Conservation (phyloP, 768 basidiomycete species). For the Boletus barrowsii region DNA sequence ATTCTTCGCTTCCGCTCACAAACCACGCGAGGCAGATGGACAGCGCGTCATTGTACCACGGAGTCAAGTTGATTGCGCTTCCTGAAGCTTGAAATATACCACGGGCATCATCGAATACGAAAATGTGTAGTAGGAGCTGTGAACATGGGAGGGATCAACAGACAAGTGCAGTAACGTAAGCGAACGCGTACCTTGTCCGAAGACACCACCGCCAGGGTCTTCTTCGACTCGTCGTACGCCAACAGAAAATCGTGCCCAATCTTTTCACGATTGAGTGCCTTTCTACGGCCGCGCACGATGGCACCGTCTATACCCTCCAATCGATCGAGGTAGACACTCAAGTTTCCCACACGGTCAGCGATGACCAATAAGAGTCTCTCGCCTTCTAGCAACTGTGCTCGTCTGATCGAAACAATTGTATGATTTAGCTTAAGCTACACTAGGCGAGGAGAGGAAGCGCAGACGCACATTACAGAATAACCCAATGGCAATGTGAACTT, state of each 20-base stretch:
- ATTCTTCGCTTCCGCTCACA: constrained; percentile 49
- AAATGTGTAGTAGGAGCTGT: constrained; percentile 43
- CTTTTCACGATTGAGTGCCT: constrained; percentile 42
- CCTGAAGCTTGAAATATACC: constrained; percentile 39
- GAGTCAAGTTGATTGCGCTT: constrained; percentile 36
- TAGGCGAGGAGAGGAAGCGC: too few relatives aligned
- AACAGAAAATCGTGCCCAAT: constrained; percentile 43
- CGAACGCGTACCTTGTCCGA: constrained; percentile 35
- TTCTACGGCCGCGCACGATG: constrained; percentile 26
- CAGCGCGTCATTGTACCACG: constrained; percentile 39
- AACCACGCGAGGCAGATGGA: constrained; percentile 40
- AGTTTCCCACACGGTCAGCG: constrained; percentile 31
- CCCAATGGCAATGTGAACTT: constrained; percentile 20
- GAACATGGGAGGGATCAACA: background rate
- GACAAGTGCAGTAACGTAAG: fast-evolving
- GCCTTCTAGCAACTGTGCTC: constrained; percentile 40
- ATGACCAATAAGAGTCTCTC: constrained; percentile 43
- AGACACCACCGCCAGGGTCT: constrained; percentile 45
- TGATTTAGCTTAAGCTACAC: background rate
- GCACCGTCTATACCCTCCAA: constrained; percentile 32
- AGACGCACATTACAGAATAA: constrained; percentile 17
- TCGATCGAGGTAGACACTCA: constrained; percentile 40
- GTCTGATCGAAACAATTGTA: constrained; percentile 16
- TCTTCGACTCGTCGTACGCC: constrained; percentile 51
- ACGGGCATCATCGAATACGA: constrained; percentile 45